These are phyloP conservation scores for Lactarius vividus DNA, from an alignment of 768 basidiomycete species.

Conservation along the genomic window DNA sequence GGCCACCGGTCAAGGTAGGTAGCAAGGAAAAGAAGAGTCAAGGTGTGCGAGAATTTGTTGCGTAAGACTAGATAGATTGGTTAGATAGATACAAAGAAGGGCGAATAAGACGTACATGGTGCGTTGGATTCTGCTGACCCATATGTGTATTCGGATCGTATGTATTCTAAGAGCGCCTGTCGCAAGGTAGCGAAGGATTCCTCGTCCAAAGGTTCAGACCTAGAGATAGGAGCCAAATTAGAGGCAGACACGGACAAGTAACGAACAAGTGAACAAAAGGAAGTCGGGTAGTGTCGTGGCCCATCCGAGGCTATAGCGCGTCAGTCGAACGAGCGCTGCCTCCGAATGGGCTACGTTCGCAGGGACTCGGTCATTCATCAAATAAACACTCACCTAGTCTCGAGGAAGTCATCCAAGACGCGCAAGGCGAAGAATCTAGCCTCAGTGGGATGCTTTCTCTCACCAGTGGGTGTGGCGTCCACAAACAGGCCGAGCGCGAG, in stretches of 20 bases:
- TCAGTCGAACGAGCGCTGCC: neutral
- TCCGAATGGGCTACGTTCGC: neutral
- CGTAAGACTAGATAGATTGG: slow-evolving; percentile 60
- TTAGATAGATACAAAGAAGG: slow-evolving; percentile 21
- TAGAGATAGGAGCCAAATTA: slow-evolving; percentile 30
- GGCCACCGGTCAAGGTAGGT: slow-evolving; percentile 87
- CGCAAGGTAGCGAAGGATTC: slow-evolving; percentile 70
- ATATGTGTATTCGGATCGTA: slow-evolving; percentile 83
- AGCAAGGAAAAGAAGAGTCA: slow-evolving; percentile 85
- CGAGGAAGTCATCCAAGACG: slow-evolving; percentile 78
- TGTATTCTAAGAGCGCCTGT: slow-evolving; percentile 75
- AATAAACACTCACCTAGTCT: slow-evolving; percentile 61
- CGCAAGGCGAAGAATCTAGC: slow-evolving; percentile 79
- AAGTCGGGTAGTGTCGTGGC: neutral
- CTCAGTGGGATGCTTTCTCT: slow-evolving; percentile 64
- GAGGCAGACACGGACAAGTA: neutral
- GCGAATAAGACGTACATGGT: slow-evolving; percentile 57
- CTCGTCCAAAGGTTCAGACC: slow-evolving; percentile 65
- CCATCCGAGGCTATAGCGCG: neutral
- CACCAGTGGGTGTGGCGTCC: slow-evolving; percentile 56
- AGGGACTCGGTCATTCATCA: neutral
- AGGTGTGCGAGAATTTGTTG: slow-evolving; percentile 92
- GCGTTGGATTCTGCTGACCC: slow-evolving; percentile 82
- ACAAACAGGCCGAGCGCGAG: slow-evolving; percentile 75
- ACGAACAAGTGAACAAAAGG: neutral